Evolutionary conservation across 495 filamentous ascomycete species (phyloP).

Genomic region (Penicillium ucsense): DNA sequence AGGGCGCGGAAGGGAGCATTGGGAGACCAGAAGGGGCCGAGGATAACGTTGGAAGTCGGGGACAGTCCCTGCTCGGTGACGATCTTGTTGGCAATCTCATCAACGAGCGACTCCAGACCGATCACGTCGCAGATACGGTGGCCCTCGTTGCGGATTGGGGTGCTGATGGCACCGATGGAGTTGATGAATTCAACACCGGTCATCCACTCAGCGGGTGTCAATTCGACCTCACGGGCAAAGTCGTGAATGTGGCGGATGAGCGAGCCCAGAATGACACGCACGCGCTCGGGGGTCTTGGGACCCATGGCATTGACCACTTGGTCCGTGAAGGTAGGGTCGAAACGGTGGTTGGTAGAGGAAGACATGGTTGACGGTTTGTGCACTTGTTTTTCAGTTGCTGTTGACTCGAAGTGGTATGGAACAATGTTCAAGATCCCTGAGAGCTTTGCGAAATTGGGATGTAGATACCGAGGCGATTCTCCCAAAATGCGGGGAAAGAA

Average conservation of each 20-base stretch:
- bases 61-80: constrained; percentile 56
- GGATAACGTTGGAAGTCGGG: constrained; percentile 74
- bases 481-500: no score
- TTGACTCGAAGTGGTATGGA: no score
- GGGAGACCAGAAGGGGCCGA: constrained; percentile 82
- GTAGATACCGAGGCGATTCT: no score
- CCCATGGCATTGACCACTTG: constrained; percentile 67
- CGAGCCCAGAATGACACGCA: constrained; percentile 52
- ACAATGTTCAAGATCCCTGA: no score
- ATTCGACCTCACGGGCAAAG: constrained; percentile 73
- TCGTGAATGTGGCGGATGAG: constrained; percentile 73
- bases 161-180: constrained; percentile 44
- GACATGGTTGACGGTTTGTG: constrained; percentile 18
- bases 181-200: constrained; percentile 56
- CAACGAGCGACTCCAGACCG: constrained; percentile 75
- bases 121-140: constrained; percentile 72
- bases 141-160: constrained; percentile 59
- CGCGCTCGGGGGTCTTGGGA: constrained; percentile 58
- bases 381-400: no score
- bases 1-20: constrained; percentile 67
- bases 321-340: constrained; percentile 70
- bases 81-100: constrained; percentile 78
- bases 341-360: constrained; percentile 28
- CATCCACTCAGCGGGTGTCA: constrained; percentile 76
- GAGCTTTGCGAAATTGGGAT: no score